These are phyloP conservation scores for Rhizopus arrhizus DNA, from an alignment of 371 early-diverging fungal species.

Conservation along the genomic window DNA sequence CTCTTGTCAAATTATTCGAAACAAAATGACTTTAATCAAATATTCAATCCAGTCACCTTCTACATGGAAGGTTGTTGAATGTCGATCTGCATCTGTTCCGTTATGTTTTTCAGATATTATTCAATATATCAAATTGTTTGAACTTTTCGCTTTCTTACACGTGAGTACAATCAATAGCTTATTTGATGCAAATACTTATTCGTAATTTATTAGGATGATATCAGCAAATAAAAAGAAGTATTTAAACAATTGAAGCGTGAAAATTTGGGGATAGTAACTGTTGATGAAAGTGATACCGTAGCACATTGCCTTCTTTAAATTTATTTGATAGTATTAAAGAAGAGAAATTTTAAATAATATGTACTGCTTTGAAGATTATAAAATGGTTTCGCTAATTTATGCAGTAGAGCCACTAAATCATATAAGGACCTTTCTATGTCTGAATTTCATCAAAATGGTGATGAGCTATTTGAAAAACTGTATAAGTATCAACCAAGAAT, in stretches of 20 bases:
- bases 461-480: too few species aligned
- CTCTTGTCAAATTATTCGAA: slow-evolving; percentile 25
- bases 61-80: slow-evolving; percentile 21
- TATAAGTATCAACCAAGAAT: too few species aligned
- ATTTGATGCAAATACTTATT: not conserved
- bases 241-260: slow-evolving; percentile 14
- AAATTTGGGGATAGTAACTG: slow-evolving; percentile 14
- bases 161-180: slow-evolving; percentile 5
- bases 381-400: too few species aligned
- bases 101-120: slow-evolving; percentile 6
- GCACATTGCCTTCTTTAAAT: slow-evolving; percentile 14
- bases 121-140: slow-evolving; percentile 16
- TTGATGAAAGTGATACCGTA: slow-evolving; percentile 12
- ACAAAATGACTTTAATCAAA: slow-evolving; percentile 21
- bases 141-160: slow-evolving; percentile 15
- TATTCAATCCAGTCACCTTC: slow-evolving; percentile 15
- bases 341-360: too few species aligned
- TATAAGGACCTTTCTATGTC: too few species aligned
- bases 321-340: too few species aligned
- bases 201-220: slow-evolving; percentile 12
- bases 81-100: slow-evolving; percentile 18
- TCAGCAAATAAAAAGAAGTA: slow-evolving; percentile 7
- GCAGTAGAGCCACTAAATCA: too few species aligned
- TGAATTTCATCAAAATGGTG: too few species aligned
- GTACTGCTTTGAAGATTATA: too few species aligned